phyloP scores from a whole-genome alignment of 2,329 filamentous ascomycete genomes.

The Aspergillus chevalieri region DNA sequence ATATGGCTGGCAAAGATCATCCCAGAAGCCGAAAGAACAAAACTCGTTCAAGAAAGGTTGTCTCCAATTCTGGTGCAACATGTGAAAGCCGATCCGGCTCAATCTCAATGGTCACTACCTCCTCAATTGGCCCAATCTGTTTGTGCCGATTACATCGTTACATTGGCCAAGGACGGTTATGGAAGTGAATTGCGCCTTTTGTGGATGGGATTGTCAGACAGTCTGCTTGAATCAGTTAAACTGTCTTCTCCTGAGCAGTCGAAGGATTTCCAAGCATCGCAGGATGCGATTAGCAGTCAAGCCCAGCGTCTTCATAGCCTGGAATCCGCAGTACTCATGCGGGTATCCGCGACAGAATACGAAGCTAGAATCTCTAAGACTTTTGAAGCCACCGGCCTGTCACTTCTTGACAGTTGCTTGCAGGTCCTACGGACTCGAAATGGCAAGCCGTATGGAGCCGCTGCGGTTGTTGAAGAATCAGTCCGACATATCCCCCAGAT shows the following conservation, averaged over 20 bases:
- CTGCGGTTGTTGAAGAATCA: constrained; percentile 51
- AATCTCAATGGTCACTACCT: constrained; percentile 47
- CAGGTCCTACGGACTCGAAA: constrained; percentile 48
- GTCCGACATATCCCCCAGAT: constrained; percentile 40
- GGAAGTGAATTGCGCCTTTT: constrained; percentile 48
- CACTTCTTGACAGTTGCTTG: constrained; percentile 45
- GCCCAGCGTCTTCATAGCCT: constrained; percentile 63
- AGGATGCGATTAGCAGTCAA: constrained; percentile 60
- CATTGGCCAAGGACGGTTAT: constrained; percentile 37
- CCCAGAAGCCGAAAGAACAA: constrained; percentile 41
- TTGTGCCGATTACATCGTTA: constrained; percentile 33
- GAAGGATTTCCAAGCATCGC: constrained; percentile 66
- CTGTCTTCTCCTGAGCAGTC: constrained; percentile 76
- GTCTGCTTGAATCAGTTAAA: constrained; percentile 61
- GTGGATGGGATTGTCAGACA: constrained; percentile 58
- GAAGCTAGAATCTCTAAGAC: constrained; percentile 23
- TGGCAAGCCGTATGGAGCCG: constrained; percentile 62
- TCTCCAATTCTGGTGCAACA: constrained; percentile 51
- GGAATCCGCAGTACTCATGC: constrained; percentile 34
- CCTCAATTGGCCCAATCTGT: constrained; percentile 31
- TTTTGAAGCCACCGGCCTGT: constrained; percentile 30
- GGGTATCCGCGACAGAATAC: constrained; percentile 16
- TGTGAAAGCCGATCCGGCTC: constrained; percentile 42
- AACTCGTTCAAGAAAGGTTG: constrained; percentile 43
- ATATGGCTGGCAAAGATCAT: constrained; percentile 49